Conservation (phyloP, 257 asterid species). For the Plantago major region DNA sequence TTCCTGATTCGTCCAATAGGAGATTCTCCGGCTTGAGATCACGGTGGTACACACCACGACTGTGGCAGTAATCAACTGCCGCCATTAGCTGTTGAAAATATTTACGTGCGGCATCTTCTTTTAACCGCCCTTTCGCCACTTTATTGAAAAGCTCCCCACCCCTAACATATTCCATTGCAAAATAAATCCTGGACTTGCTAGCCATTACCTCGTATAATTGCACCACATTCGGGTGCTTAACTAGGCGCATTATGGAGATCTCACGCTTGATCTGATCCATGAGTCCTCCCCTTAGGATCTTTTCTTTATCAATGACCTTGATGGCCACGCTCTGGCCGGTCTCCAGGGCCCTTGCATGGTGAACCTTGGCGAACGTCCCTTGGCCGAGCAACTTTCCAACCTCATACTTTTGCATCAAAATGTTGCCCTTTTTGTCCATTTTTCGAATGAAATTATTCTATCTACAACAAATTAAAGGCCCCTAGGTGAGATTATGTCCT, state of each 20-base stretch:
- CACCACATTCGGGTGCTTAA: conserved; percentile 78
- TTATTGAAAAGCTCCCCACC: conserved; percentile 91
- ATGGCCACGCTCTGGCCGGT: conserved; percentile 68
- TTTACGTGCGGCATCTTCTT: conserved; percentile 69
- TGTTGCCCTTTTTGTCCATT: conserved; percentile 58
- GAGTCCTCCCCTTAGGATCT: conserved; percentile 53
- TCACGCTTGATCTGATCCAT: conserved; percentile 83
- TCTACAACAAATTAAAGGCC: too few species aligned
- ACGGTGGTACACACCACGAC: too few species aligned
- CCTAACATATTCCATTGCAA: conserved; percentile 66
- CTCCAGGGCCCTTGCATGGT: conserved; percentile 56
- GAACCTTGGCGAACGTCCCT: conserved; percentile 86
- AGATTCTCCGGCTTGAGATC: conserved; percentile 92
- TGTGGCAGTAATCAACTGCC: conserved; percentile 86
- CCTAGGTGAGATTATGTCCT: background rate
- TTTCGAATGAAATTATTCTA: too few species aligned
- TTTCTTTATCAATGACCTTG: conserved; percentile 68
- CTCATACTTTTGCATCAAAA: conserved; percentile 71
- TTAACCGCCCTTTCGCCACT: conserved; percentile 76
- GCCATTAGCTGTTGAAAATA: conserved; percentile 80
- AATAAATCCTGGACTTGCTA: conserved; percentile 69
- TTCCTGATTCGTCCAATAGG: conserved; percentile 70
- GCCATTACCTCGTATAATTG: conserved; percentile 83
- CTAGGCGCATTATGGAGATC: conserved; percentile 72
- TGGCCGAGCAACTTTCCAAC: conserved; percentile 76